These are phyloP conservation scores for Candida pseudoviswanathii DNA, from an alignment of 1,139 yeast genomes.

Conservation along the genomic window DNA sequence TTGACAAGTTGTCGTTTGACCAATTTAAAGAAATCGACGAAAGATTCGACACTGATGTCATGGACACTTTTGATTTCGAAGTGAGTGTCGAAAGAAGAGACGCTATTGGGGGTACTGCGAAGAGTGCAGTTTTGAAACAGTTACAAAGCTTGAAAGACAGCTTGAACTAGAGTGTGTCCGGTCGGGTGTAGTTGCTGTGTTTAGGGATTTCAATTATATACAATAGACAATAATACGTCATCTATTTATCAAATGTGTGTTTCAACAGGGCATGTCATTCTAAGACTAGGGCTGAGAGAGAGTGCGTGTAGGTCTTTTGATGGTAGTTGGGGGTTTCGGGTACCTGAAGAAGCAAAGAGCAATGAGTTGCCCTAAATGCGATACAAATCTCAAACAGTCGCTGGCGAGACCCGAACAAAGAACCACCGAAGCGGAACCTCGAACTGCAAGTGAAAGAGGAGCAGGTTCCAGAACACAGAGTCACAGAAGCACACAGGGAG, in stretches of 20 bases:
- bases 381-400: background rate
- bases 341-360: background rate
- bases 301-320: background rate
- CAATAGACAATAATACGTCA: slow-evolving; percentile 1
- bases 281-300: background rate
- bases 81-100: slow-evolving; percentile 94
- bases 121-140: slow-evolving; percentile 81
- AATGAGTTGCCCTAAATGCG: background rate
- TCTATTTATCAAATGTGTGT: background rate
- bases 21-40: slow-evolving; percentile 79
- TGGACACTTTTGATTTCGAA: slow-evolving; percentile 84
- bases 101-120: slow-evolving; percentile 97
- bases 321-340: background rate
- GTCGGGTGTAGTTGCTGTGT: background rate
- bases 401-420: background rate
- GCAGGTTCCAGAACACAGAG: no score
- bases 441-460: no score
- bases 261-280: no score
- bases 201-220: background rate
- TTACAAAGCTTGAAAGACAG: slow-evolving; percentile 43
- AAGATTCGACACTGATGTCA: slow-evolving; percentile 81
- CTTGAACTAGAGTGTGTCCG: slow-evolving; percentile 5
- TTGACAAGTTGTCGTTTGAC: slow-evolving; percentile 73
- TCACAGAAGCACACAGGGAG: no score
- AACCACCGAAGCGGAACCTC: background rate